These are phyloP conservation scores for Trypanosoma scelopori DNA, from an alignment of 208 protist genomes.

Conservation along the genomic window DNA sequence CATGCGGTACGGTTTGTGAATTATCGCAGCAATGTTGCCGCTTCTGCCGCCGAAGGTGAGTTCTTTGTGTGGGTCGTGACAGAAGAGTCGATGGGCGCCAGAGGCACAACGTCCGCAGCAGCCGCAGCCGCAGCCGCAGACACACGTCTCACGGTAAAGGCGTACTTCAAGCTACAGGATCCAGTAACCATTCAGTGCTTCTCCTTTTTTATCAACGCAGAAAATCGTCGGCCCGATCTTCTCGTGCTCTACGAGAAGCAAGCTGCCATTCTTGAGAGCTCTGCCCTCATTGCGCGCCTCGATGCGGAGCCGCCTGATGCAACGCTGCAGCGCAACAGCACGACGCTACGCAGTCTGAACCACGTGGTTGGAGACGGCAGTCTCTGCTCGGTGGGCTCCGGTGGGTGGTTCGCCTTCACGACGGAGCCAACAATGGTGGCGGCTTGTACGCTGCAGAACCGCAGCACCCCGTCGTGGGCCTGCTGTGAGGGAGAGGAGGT, in stretches of 20 bases:
- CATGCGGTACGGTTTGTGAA: constrained; percentile 81
- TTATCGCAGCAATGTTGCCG: constrained; percentile 86
- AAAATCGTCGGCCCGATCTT: constrained; percentile 57
- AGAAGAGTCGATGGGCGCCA: constrained; percentile 17
- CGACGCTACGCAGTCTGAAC: constrained; percentile 51
- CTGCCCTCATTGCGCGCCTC: constrained; percentile 65
- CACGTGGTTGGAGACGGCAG: constrained; percentile 31
- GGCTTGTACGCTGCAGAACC: constrained; percentile 82
- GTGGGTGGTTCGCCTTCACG: constrained; percentile 88
- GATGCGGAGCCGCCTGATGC: constrained; percentile 43
- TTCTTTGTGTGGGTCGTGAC: constrained; percentile 78
- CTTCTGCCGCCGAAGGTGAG: constrained; percentile 57
- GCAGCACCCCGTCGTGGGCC: constrained; percentile 73
- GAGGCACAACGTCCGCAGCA: neutral
- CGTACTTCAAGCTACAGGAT: constrained; percentile 78
- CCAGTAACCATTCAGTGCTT: constrained; percentile 67
- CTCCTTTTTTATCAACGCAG: constrained; percentile 82
- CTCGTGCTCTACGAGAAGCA: constrained; percentile 74
- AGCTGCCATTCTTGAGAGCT: constrained; percentile 73
- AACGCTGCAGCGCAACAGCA: constrained; percentile 46
- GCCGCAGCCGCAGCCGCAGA: neutral
- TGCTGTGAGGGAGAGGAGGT: constrained; percentile 60
- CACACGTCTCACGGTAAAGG: constrained; percentile 47
- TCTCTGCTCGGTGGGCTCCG: constrained; percentile 60
- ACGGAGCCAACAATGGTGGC: constrained; percentile 57